phyloP scores from a whole-genome alignment of 768 basidiomycete species.

The Epithele typhae region DNA sequence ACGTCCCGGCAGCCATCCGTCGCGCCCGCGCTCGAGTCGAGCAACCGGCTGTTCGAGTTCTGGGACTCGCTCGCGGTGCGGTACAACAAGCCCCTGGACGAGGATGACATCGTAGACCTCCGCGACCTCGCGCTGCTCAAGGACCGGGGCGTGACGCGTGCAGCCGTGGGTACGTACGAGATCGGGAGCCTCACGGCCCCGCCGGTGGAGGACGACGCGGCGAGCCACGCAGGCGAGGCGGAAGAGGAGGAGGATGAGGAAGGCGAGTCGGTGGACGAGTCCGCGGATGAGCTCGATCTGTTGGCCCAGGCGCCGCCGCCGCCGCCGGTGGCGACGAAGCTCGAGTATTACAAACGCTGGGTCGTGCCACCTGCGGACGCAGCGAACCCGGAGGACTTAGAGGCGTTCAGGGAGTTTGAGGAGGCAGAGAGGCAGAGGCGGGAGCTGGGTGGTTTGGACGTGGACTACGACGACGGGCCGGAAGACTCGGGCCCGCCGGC shows the following conservation, averaged over 20 bases:
- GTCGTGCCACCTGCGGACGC: constrained; percentile 40
- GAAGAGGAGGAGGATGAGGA: constrained; percentile 30
- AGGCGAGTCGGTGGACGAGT: constrained; percentile 44
- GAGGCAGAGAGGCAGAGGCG: constrained; percentile 55
- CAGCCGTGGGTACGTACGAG: constrained; percentile 34
- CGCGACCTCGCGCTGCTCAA: constrained; percentile 55
- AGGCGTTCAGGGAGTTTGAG: constrained; percentile 63
- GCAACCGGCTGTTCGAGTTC: constrained; percentile 50
- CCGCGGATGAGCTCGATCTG: constrained; percentile 53
- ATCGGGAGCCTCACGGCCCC: constrained; percentile 48
- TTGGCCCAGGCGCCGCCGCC: constrained; percentile 38
- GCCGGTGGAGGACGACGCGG: constrained; percentile 29
- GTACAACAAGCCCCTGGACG: constrained; percentile 61
- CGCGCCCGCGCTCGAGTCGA: constrained; percentile 56
- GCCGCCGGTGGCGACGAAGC: constrained; percentile 28
- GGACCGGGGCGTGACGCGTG: constrained; percentile 64
- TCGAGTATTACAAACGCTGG: constrained; percentile 27
- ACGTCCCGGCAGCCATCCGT: constrained; percentile 19
- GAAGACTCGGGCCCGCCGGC: constrained; percentile 5
- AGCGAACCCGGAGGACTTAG: constrained; percentile 47
- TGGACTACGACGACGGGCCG: constrained; percentile 32
- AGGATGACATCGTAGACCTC: constrained; percentile 79
- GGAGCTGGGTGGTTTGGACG: constrained; percentile 43
- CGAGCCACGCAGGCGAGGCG: constrained; percentile 37
- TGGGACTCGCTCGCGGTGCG: constrained; percentile 70